Evolutionary conservation across 2,329 filamentous ascomycete species (phyloP), one percentile per base, ranked within the genome.

Genomic region (Alternaria sp.): DNA sequence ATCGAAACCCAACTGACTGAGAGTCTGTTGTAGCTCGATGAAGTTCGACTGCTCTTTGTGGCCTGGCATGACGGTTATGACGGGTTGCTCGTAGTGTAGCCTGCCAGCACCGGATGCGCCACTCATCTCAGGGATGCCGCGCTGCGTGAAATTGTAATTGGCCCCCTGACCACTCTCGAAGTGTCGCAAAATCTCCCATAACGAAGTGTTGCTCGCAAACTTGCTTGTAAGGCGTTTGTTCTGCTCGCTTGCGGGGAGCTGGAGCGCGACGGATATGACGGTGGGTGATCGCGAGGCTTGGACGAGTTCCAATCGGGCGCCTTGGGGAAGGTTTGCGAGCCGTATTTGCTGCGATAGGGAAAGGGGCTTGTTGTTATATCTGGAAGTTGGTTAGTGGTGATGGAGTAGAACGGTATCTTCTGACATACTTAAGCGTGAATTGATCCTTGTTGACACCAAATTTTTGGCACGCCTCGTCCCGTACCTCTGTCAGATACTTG

Each of bases 241-340:
- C 46, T 56, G 51, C 34, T 59, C 56, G 23, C 39, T 46, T 10
- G 52, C 52, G 3, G 92, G 91, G 28, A 97, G 82, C 73, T 96
- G 91, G 11, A 99, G 81, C n/a, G 92, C 94, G 40, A 99, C 90
- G 39, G 90, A 93, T 55, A 99, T 90, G 46, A 90, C 90, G 2
- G 92, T 89, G 0, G 93, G 90, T 0, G 93, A 95, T 56, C 91
- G 91, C 44, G 93, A 95, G 58, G 90, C 88, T 73, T 92, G 88
- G 23, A 97, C 90, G 49, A 99, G 90, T 74, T 98, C 93, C 58
- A 99, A 87, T 74, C 96, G 96, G 58, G 95, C 94, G 61, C 95
- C 95, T 36, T 91, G 86, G 11, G 85, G 83, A 5, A 99, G 88
- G 49, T 93, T 92, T 5, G 93, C 90, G 28, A 94, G 87, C 46